These are phyloP conservation scores for Saturnispora besseyi DNA, from an alignment of 805 yeast species.

Conservation along the genomic window DNA sequence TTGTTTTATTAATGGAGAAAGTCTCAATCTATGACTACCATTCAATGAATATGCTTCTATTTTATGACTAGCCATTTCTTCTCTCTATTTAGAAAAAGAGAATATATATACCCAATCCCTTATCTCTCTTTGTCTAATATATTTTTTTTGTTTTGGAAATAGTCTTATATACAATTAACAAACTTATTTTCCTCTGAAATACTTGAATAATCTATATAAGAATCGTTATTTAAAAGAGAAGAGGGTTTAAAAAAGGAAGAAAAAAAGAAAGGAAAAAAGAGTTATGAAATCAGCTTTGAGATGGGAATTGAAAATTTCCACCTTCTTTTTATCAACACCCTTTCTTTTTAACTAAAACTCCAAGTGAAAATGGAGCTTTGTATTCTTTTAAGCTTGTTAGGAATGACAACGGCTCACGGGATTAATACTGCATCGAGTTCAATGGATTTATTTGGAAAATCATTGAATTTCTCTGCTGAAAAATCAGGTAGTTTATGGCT, in stretches of 20 bases:
- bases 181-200: background rate
- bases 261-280: background rate
- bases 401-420: background rate
- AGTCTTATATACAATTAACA: background rate
- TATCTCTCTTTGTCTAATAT: background rate
- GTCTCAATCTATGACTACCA: slow-evolving; percentile 2
- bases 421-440: background rate
- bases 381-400: background rate
- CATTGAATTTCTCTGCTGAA: background rate
- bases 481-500: slow-evolving; percentile 12
- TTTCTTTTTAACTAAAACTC: background rate
- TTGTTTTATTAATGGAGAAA: background rate
- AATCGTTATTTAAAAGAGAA: background rate
- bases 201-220: background rate
- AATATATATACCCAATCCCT: background rate
- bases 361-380: background rate
- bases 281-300: background rate
- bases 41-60: slow-evolving; percentile 2
- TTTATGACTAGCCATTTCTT: slow-evolving; percentile 6
- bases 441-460: background rate
- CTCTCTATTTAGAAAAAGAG: background rate
- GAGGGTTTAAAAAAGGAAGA: background rate
- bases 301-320: background rate
- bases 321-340: background rate
- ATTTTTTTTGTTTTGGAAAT: background rate